Conservation (phyloP, 148 eudicot genomes). For the Gaultheria prostrata region DNA sequence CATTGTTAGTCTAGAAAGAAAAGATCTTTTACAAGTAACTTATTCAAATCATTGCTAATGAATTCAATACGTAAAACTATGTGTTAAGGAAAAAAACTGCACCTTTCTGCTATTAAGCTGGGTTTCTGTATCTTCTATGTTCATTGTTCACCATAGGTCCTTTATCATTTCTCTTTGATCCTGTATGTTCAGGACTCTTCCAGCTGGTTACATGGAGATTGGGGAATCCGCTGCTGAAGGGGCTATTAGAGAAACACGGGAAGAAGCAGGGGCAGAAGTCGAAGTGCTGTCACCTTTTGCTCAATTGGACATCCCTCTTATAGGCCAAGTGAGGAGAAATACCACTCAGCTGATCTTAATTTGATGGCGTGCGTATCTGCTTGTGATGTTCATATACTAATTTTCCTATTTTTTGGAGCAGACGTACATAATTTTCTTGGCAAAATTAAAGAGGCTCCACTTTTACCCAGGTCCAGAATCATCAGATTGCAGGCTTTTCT, state of each 20-base stretch:
- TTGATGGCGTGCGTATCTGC: neutral
- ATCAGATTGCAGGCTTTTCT: constrained; percentile 78
- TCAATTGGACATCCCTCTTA: constrained; percentile 93
- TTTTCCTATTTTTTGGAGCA: constrained; percentile 35
- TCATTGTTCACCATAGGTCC: neutral
- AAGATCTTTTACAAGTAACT: neutral
- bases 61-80: neutral
- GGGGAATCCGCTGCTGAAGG: constrained; percentile 98
- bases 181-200: constrained; percentile 69
- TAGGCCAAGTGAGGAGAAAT: constrained; percentile 76
- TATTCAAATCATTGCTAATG: neutral
- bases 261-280: constrained; percentile 93
- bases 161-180: neutral
- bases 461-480: constrained; percentile 96
- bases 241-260: constrained; percentile 86
- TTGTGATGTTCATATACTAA: constrained; percentile 21
- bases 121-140: neutral
- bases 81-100: neutral
- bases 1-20: neutral
- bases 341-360: constrained; percentile 1
- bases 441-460: constrained; percentile 75
- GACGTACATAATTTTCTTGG: constrained; percentile 92
- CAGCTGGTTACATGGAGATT: constrained; percentile 97
- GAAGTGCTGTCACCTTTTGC: constrained; percentile 79
- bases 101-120: neutral